These are phyloP conservation scores for Aspergillus awamori DNA, from an alignment of 2,329 filamentous ascomycete genomes.

Conservation along the genomic window DNA sequence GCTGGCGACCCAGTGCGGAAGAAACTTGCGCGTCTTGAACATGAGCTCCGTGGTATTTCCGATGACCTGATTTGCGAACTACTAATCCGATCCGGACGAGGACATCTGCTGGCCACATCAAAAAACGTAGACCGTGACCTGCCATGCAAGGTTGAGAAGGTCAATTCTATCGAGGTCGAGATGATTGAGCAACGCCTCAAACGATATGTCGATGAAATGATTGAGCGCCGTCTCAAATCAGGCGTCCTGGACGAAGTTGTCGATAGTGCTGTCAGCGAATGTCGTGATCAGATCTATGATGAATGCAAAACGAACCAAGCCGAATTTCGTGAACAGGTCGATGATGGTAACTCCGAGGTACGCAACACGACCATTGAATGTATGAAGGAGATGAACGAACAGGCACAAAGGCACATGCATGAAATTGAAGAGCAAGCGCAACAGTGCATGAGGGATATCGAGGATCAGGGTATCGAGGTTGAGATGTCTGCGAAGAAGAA, in stretches of 20 bases:
- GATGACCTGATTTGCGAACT: slow-evolving; percentile 21
- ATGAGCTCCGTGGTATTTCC: slow-evolving; percentile 21
- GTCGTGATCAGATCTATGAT: slow-evolving; percentile 22
- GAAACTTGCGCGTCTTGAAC: slow-evolving; percentile 17
- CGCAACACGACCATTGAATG: slow-evolving; percentile 20
- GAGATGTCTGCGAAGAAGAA: slow-evolving; percentile 16
- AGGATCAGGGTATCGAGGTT: slow-evolving; percentile 15
- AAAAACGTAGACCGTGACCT: slow-evolving; percentile 14
- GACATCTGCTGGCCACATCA: slow-evolving; percentile 23
- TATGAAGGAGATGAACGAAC: slow-evolving; percentile 18
- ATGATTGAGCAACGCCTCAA: slow-evolving; percentile 19
- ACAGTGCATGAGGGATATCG: slow-evolving; percentile 18
- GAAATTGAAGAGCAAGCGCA: slow-evolving; percentile 20
- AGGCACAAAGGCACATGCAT: slow-evolving; percentile 16
- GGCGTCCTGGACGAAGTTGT: slow-evolving; percentile 20
- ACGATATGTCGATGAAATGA: slow-evolving; percentile 17
- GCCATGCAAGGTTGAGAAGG: slow-evolving; percentile 14
- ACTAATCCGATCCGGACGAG: slow-evolving; percentile 20
- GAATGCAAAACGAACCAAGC: slow-evolving; percentile 20
- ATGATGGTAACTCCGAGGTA: slow-evolving; percentile 21
- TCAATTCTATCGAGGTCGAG: slow-evolving; percentile 10
- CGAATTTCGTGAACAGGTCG: slow-evolving; percentile 22
- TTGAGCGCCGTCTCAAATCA: slow-evolving; percentile 16
- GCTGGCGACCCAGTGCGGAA: slow-evolving; percentile 12
- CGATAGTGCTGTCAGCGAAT: slow-evolving; percentile 17